Base-by-base conservation (phyloP, 805 yeast genomes). In the Starmerella bombicola region DNA sequence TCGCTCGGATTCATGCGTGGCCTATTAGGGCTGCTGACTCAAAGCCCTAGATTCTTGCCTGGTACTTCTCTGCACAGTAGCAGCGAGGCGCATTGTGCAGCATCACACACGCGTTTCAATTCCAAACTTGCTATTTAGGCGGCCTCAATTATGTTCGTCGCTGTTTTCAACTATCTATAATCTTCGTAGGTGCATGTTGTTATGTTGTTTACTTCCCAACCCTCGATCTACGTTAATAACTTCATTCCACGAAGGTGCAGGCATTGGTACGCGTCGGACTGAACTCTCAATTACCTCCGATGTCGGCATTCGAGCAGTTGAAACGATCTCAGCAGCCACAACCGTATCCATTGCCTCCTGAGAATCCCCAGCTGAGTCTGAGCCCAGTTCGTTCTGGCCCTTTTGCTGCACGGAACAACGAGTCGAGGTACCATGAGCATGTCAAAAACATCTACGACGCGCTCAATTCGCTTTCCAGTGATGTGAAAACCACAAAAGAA, bases 281-380 rank as follows among this genome's bases (percentile, higher is more conserved):
- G 17, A 15, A 15, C 32, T 17, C 15, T 9, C 17, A 10, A 29
- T 7, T 25, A 22, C 30, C n/a, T 15, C 30, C 18, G 12, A 29
- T 37, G 33, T 30, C 32, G 24, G 32, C 32, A 17, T 35, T 16
- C 32, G 32, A 35, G 6, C 35, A 31, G 17, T 6, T 25, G 23
- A 32, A 16, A 21, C 33, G 20, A 38, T 17, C 20, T 19, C 37
- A 37, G 30, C 32, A 28, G 24, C 48, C 48, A 3, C 42, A 33
- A 33, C 50, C 53, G 12, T 39, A 45, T 22, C 52, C 52, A 15
- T 42, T 61, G 3, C 61, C 63, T 2, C 67, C 70, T 4, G 67
- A 63, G 28, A 58, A 63, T 51, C 55, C 64, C 5, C 40, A n/a
- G n/a, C 28, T 40, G 12, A 45, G 48, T 12, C 49, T 50, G 21